Conservation (phyloP, 1,284 basidiomycete species). For the Cryptococcus neoformans region DNA sequence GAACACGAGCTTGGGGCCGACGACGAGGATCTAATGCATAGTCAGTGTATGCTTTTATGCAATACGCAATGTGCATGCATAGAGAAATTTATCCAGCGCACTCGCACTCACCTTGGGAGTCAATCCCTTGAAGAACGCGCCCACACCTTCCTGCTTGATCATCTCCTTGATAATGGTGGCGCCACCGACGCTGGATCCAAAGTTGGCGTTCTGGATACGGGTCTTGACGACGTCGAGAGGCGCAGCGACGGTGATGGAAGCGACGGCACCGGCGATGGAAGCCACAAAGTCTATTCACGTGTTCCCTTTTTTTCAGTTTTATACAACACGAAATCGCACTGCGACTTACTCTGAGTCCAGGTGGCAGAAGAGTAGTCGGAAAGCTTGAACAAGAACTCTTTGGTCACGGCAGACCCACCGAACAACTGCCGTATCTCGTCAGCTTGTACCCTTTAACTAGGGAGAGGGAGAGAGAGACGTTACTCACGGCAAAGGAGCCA, state of each 20-base stretch:
- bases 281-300: constrained; percentile 68
- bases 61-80: background rate
- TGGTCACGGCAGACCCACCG: constrained; percentile 90
- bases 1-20: constrained; percentile 97
- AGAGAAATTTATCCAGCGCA: background rate
- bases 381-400: constrained; percentile 88
- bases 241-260: constrained; percentile 93
- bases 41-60: background rate
- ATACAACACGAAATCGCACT: too few species aligned
- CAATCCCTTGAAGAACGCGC: constrained; percentile 95
- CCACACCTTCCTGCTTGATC: constrained; percentile 76
- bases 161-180: constrained; percentile 81
- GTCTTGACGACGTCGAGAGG: constrained; percentile 97
- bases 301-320: too few species aligned
- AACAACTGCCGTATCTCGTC: constrained; percentile 63
- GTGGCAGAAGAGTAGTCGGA: constrained; percentile 88
- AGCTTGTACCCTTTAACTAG: background rate
- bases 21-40: constrained; percentile 73
- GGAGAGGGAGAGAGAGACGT: background rate
- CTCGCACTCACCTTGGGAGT: constrained; percentile 73
- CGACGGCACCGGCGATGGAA: constrained; percentile 88
- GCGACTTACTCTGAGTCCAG: constrained; percentile 70
- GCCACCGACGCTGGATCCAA: constrained; percentile 84
- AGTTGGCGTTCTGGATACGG: constrained; percentile 97
- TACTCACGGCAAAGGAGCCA: constrained; percentile 83